phyloP scores from a whole-genome alignment of 192 early-diverging fungal species.

The Backusella morwellensis region DNA sequence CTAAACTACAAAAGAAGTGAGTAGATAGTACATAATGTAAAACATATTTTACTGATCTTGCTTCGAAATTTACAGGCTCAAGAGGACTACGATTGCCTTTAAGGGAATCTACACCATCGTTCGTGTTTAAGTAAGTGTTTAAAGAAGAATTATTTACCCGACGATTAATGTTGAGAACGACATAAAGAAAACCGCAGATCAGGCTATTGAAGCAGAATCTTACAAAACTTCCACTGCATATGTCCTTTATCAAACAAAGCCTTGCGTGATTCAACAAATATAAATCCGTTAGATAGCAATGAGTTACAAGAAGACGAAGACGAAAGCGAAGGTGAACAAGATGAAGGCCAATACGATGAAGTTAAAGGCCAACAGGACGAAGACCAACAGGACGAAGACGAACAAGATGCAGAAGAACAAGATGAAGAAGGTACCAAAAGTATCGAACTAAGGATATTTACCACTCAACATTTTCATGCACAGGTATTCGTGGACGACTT shows the following conservation, averaged over 20 bases:
- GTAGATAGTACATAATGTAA: no score
- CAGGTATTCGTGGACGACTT: no score
- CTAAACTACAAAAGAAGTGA: no score
- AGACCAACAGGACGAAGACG: no score
- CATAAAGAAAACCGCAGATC: constrained; percentile 11
- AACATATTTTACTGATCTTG: neutral
- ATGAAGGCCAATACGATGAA: no score
- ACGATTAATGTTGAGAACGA: constrained; percentile 5
- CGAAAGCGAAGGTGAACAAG: no score
- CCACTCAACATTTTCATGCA: no score
- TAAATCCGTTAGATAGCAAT: constrained; percentile 2
- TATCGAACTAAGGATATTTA: no score
- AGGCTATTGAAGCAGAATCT: neutral
- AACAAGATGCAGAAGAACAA: no score
- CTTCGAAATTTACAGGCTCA: constrained; percentile 9
- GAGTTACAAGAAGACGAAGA: no score
- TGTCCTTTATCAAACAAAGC: constrained; percentile 10
- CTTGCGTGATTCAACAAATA: constrained; percentile 6
- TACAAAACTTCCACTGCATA: constrained; percentile 12
- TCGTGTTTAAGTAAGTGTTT: constrained; percentile 9
- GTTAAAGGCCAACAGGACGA: no score
- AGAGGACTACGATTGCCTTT: neutral
- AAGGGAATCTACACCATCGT: neutral
- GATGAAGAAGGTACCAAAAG: no score
- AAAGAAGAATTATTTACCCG: constrained; percentile 7